Percentiles rank a stretch among this genome's conserved stretches.
phyloP scores from a whole-genome alignment of 2,329 filamentous ascomycete genomes.

The Pestalotiopsis sp. region DNA sequence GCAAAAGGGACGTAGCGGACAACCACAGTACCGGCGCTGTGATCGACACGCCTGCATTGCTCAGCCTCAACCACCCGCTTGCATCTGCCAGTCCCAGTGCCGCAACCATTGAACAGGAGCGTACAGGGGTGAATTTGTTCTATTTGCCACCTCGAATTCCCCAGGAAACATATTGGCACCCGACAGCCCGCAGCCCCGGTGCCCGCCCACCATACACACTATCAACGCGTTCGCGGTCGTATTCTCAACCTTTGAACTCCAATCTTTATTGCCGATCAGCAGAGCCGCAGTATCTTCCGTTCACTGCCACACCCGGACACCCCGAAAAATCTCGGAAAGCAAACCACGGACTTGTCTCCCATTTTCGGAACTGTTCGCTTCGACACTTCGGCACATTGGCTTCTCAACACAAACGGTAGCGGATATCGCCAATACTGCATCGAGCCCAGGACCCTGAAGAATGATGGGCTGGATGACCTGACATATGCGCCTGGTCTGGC shows the following conservation, averaged over 20 bases:
- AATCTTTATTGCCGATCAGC: background rate
- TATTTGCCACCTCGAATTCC: background rate
- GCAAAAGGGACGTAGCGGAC: background rate
- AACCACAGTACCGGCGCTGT: constrained; percentile 3
- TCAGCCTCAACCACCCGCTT: constrained; percentile 8
- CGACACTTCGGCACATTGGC: background rate
- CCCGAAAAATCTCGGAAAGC: background rate
- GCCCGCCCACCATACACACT: background rate
- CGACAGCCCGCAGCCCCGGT: background rate
- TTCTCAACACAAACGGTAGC: background rate
- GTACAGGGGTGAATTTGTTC: background rate
- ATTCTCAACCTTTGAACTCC: background rate
- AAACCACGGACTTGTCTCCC: background rate
- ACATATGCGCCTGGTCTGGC: background rate
- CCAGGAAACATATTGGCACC: background rate
- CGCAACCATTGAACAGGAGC: background rate
- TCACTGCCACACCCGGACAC: background rate
- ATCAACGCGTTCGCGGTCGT: background rate
- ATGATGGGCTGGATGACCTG: background rate
- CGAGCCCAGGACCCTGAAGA: background rate
- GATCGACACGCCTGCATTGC: constrained; percentile 8
- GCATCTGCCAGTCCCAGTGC: constrained; percentile 1
- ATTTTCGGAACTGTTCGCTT: background rate
- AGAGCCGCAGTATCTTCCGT: background rate
- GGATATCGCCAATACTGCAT: background rate